Conservation (phyloP, 176 grass and related monocot genomes). For the Zea luxurians region DNA sequence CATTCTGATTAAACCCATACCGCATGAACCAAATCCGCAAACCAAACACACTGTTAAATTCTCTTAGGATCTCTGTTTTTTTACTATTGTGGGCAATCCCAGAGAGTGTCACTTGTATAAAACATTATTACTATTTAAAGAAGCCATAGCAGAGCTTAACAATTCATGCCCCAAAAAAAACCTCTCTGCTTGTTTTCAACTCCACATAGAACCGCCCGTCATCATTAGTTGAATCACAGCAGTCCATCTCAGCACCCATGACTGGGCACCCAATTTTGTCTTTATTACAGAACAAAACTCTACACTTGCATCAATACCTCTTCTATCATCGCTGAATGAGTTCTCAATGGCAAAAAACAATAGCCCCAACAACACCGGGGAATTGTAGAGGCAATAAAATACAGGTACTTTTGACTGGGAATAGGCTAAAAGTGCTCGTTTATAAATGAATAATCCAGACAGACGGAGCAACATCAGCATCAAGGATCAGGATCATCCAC, state of each 20-base stretch:
- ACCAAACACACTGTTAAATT: too few relatives aligned
- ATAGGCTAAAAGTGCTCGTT: too few relatives aligned
- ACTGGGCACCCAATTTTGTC: constrained; percentile 97
- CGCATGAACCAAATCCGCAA: too few relatives aligned
- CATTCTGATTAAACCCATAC: too few relatives aligned
- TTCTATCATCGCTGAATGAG: constrained; percentile 63
- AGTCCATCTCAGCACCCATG: constrained; percentile 99
- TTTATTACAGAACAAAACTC: constrained; percentile 97
- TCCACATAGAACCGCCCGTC: constrained; percentile 91
- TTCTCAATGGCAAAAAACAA: constrained; percentile 97
- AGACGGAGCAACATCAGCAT: too few relatives aligned
- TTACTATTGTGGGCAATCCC: too few relatives aligned
- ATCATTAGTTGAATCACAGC: constrained; percentile 92
- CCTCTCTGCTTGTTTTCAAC: constrained; percentile 98
- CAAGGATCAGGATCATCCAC: too few relatives aligned
- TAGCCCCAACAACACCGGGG: constrained; percentile 95
- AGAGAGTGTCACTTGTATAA: too few relatives aligned
- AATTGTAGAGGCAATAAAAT: constrained; percentile 16
- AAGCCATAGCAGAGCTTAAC: constrained; percentile 26
- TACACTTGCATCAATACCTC: constrained; percentile 95
- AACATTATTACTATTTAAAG: background rate
- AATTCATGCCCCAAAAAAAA: constrained; percentile 23
- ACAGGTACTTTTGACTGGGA: background rate
- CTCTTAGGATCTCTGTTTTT: too few relatives aligned
- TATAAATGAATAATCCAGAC: too few relatives aligned